Percentiles rank a stretch among this genome's conserved stretches.
phyloP scores from a whole-genome alignment of 2,329 filamentous ascomycete genomes.

The Diaporthe sp. region DNA sequence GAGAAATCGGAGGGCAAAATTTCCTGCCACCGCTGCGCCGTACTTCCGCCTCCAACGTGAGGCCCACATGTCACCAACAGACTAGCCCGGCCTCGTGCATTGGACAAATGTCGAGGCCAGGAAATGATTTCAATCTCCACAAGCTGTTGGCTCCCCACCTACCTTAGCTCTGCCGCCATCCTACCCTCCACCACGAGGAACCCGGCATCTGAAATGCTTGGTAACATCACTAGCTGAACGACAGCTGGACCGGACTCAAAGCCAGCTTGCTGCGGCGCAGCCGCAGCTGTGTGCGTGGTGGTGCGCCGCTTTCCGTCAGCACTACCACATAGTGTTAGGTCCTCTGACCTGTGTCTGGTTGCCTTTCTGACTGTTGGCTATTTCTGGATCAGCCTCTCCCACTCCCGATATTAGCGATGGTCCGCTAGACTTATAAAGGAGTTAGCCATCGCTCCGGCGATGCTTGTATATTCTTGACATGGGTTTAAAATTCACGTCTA shows the following conservation, averaged over 20 bases:
- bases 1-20: background rate
- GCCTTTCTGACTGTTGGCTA: conserved; percentile 25
- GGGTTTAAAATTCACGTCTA: background rate
- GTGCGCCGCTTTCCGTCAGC: conserved; percentile 10
- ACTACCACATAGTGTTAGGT: conserved; percentile 22
- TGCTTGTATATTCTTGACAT: background rate
- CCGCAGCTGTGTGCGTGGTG: background rate
- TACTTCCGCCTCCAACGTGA: background rate
- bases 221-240: background rate
- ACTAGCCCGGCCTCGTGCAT: background rate
- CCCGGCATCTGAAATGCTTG: background rate
- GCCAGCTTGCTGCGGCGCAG: background rate
- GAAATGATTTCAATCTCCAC: background rate
- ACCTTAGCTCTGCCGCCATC: background rate
- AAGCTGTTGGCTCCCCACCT: background rate
- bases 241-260: background rate
- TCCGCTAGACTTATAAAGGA: conserved; percentile 16
- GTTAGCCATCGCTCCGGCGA: background rate
- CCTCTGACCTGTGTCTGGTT: background rate
- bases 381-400: conserved; percentile 1
- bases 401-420: conserved; percentile 3
- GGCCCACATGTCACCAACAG: conserved; percentile 6
- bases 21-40: conserved; percentile 1
- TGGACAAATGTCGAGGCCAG: conserved; percentile 5
- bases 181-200: background rate